These are phyloP conservation scores for Penicillium canariense DNA, from an alignment of 495 filamentous ascomycete species.

Conservation along the genomic window DNA sequence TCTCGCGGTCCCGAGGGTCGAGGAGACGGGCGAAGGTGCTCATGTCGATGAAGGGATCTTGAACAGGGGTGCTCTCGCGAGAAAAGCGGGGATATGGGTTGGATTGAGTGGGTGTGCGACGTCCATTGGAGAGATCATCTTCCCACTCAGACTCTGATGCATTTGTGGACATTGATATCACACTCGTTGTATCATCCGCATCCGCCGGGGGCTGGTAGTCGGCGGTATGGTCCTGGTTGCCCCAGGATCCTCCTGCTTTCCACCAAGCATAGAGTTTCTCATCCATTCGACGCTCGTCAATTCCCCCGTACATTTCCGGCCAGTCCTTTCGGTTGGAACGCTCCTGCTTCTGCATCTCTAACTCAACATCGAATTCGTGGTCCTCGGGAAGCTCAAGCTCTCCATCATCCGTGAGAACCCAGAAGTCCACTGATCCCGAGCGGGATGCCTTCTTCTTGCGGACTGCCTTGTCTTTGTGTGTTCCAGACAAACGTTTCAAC, in stretches of 20 bases:
- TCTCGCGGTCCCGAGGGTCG: slow-evolving; percentile 72
- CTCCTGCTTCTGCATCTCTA: slow-evolving; percentile 62
- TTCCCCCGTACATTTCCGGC: no score
- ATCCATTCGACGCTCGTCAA: slow-evolving; percentile 66
- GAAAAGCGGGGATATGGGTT: slow-evolving; percentile 44
- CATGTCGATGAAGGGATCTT: slow-evolving; percentile 64
- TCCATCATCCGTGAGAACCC: slow-evolving; percentile 56
- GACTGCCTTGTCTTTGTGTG: slow-evolving; percentile 18
- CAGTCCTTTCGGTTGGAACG: slow-evolving; percentile 32
- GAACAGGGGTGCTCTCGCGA: slow-evolving; percentile 56
- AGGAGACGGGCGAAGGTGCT: slow-evolving; percentile 75
- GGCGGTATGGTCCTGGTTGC: slow-evolving; percentile 70
- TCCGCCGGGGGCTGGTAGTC: slow-evolving; percentile 58
- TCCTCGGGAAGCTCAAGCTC: slow-evolving; percentile 54
- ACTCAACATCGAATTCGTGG: slow-evolving; percentile 73
- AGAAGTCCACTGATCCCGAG: slow-evolving; percentile 52
- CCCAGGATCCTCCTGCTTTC: slow-evolving; percentile 77
- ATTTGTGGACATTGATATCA: slow-evolving; percentile 62
- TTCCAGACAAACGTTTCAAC: slow-evolving; percentile 45
- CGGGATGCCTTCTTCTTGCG: slow-evolving; percentile 15
- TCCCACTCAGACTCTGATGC: slow-evolving; percentile 57
- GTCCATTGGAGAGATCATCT: slow-evolving; percentile 53
- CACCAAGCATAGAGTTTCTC: slow-evolving; percentile 77
- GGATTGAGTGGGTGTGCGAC: slow-evolving; percentile 71
- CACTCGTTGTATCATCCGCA: slow-evolving; percentile 72